phyloP scores from a whole-genome alignment of 257 asterid genomes.

The Leptodermis oblonga region DNA sequence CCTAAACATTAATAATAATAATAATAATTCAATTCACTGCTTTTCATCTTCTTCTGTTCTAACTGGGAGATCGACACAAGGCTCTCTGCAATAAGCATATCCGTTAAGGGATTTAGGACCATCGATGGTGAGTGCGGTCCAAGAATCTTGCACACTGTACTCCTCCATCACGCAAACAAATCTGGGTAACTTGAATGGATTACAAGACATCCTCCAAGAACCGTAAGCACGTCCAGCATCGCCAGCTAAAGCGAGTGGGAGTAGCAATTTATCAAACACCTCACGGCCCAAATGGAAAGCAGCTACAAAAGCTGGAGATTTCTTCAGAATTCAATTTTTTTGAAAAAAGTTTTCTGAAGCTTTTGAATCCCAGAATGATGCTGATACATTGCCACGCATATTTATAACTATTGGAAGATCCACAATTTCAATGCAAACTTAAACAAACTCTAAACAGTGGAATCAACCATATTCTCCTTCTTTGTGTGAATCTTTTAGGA shows the following conservation, averaged over 20 bases:
- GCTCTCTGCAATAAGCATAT: conserved; percentile 13
- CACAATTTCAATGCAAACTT: too few species aligned
- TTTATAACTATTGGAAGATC: too few species aligned
- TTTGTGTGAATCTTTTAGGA: too few species aligned
- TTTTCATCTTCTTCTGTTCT: not conserved
- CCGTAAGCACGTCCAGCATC: not conserved
- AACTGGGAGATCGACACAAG: conserved; percentile 20
- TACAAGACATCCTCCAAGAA: not conserved
- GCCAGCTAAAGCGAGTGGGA: not conserved
- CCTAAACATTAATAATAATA: too few species aligned
- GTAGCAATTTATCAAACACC: conserved; percentile 26
- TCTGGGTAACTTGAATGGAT: too few species aligned
- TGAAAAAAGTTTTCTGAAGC: too few species aligned
- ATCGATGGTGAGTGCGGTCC: conserved; percentile 28
- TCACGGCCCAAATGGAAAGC: conserved; percentile 35
- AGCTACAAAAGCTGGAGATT: too few species aligned
- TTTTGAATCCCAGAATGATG: conserved; percentile 57
- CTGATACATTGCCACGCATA: conserved; percentile 77
- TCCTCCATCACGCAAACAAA: conserved; percentile 39
- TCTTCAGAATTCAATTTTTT: too few species aligned
- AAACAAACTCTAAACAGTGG: too few species aligned
- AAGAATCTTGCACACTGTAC: conserved; percentile 32
- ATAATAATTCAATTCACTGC: too few species aligned
- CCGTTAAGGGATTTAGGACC: not conserved
- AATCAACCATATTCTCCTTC: too few species aligned